Evolutionary conservation across 305 asterid genomes (phyloP).

Genomic region (Solanum chacoense): DNA sequence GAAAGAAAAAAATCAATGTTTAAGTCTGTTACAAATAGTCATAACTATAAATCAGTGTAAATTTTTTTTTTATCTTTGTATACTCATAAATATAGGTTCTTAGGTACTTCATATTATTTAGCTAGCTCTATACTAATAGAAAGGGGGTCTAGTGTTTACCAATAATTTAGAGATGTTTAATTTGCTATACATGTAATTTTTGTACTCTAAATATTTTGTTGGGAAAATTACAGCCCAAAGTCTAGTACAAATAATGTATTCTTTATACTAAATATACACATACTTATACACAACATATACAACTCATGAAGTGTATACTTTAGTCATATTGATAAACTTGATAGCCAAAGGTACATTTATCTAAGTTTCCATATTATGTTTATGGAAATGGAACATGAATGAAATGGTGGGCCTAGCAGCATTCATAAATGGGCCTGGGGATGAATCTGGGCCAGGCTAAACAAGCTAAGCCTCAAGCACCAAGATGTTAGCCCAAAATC

Average conservation of each 20-base stretch:
- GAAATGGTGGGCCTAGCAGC: background rate
- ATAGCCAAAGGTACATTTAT: background rate
- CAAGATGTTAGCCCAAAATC: background rate
- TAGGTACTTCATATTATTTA: background rate
- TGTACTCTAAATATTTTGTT: background rate
- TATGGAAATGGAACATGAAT: background rate
- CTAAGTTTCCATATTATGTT: background rate
- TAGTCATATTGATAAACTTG: background rate
- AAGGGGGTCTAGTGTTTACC: background rate
- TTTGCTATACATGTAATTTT: background rate
- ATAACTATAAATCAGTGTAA: constrained; percentile 14
- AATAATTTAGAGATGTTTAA: background rate
- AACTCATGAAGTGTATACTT: background rate
- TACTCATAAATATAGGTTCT: background rate
- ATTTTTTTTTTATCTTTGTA: background rate
- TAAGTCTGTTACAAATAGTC: constrained; percentile 27
- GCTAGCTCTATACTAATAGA: background rate
- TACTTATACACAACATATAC: background rate
- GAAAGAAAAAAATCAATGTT: constrained; percentile 23
- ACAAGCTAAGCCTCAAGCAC: background rate
- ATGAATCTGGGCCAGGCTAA: background rate
- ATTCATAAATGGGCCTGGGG: background rate
- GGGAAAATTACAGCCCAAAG: background rate
- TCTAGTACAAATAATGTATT: background rate
- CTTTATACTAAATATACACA: background rate